Evolutionary conservation across 2,329 filamentous ascomycete species (phyloP).

Genomic region (Curvularia eragrostidis): DNA sequence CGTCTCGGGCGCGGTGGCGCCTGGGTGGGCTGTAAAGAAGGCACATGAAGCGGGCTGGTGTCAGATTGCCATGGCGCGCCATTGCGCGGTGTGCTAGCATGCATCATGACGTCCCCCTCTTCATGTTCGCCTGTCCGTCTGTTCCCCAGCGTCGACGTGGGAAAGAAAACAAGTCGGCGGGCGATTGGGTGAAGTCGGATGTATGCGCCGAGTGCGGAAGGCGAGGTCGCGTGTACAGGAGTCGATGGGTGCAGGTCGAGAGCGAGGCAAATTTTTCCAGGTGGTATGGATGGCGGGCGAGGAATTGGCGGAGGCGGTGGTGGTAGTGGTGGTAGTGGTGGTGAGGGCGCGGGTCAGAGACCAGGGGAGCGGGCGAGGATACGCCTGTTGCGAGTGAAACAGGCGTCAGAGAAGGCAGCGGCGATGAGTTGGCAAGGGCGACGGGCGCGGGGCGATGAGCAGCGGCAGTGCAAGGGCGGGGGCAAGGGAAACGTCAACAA

Average conservation of each 20-base stretch:
- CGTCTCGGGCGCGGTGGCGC: slow-evolving; percentile 42
- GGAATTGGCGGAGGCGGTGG: not conserved
- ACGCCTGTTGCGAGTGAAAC: slow-evolving; percentile 28
- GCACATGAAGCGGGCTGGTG: slow-evolving; percentile 29
- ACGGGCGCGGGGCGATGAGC: slow-evolving; percentile 18
- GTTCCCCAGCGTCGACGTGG: slow-evolving; percentile 3
- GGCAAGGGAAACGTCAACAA: slow-evolving; percentile 1
- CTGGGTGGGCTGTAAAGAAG: slow-evolving; percentile 37
- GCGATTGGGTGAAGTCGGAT: not conserved
- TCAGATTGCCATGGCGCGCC: slow-evolving; percentile 22
- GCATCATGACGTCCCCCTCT: slow-evolving; percentile 35
- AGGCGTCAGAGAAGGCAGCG: slow-evolving; percentile 19
- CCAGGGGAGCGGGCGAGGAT: slow-evolving; percentile 27
- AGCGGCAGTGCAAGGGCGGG: slow-evolving; percentile 10
- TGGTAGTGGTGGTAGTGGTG: slow-evolving; percentile 15
- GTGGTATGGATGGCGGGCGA: not conserved
- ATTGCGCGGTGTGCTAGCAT: slow-evolving; percentile 31
- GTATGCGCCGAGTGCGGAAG: slow-evolving; percentile 6
- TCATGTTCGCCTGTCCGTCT: slow-evolving; percentile 36
- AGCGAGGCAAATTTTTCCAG: not conserved
- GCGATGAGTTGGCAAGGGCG: slow-evolving; percentile 29
- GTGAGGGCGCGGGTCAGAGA: not conserved
- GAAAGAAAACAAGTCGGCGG: slow-evolving; percentile 2
- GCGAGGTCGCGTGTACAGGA: slow-evolving; percentile 1
- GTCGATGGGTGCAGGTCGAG: not conserved